Evolutionary conservation across 139 green algal genomes (phyloP).

Genomic region (Axilococcus clingmanii): DNA sequence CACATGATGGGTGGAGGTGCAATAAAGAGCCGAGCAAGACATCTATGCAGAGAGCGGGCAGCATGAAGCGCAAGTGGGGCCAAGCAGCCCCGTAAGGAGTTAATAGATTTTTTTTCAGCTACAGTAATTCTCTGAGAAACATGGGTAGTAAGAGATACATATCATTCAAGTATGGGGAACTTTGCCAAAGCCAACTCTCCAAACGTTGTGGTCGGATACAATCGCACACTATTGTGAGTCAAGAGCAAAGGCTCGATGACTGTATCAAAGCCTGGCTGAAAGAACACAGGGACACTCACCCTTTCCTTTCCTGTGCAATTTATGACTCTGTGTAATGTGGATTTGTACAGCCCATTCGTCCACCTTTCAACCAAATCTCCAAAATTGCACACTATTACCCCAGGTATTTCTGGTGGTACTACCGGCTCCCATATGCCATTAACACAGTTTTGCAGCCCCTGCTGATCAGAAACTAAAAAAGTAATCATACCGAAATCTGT

Average conservation of each 20-base stretch:
- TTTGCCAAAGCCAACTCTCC: no score
- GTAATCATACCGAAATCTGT: slow-evolving; percentile 92
- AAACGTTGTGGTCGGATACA: no score
- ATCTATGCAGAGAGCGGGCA: no score
- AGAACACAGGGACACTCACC: slow-evolving; percentile 78
- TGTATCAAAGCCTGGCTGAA: slow-evolving; percentile 44
- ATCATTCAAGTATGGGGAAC: no score
- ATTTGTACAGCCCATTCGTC: slow-evolving; percentile 47
- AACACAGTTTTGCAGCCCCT: slow-evolving; percentile 16
- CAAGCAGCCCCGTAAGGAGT: no score
- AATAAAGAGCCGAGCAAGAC: no score
- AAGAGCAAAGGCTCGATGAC: background rate
- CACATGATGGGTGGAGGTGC: slow-evolving; percentile 4
- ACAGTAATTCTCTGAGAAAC: no score
- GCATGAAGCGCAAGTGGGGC: no score
- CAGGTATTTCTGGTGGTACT: slow-evolving; percentile 26
- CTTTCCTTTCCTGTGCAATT: slow-evolving; percentile 50
- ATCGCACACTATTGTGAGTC: no score
- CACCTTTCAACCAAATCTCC: slow-evolving; percentile 87
- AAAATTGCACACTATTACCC: slow-evolving; percentile 89
- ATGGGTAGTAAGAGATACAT: no score
- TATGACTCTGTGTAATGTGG: slow-evolving; percentile 76
- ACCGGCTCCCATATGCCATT: slow-evolving; percentile 61
- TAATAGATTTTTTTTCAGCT: no score
- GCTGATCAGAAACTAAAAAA: slow-evolving; percentile 68